Percentiles rank a stretch among this genome's conserved stretches.
Conservation (phyloP, 2,329 filamentous ascomycete genomes). For the Raffaelea deltoideospora region DNA sequence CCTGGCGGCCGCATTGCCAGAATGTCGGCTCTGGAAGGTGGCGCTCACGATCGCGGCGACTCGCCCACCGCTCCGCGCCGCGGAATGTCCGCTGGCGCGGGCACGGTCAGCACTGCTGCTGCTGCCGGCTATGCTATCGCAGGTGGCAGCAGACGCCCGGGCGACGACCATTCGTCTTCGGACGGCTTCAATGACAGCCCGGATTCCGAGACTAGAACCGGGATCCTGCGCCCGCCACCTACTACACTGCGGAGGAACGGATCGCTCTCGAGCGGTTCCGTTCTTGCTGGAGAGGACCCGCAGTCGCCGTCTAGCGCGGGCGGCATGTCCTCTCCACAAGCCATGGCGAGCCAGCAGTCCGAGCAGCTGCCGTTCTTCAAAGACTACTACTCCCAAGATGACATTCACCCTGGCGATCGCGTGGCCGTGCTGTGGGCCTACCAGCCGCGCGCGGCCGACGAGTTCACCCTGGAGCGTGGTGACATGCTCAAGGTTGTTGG, state of each 20-base stretch:
- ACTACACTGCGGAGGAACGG: constrained; percentile 55
- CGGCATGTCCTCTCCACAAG: constrained; percentile 72
- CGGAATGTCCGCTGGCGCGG: constrained; percentile 21
- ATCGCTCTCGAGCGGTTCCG: constrained; percentile 78
- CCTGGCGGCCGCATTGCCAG: constrained; percentile 82
- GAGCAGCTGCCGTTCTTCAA: constrained; percentile 95
- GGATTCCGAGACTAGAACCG: constrained; percentile 44
- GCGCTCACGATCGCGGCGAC: constrained; percentile 37
- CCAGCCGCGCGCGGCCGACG: constrained; percentile 81
- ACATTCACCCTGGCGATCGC: constrained; percentile 81
- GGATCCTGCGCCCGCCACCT: constrained; percentile 42
- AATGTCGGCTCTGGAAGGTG: constrained; percentile 89
- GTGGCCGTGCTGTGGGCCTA: constrained; percentile 95
- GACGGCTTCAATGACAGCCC: constrained; percentile 60
- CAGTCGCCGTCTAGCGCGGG: constrained; percentile 60
- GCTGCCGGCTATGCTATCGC: constrained; percentile 31
- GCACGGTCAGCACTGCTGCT: constrained; percentile 24
- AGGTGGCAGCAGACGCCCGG: constrained; percentile 27
- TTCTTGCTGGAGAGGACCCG: constrained; percentile 53
- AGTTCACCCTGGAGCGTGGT: constrained; percentile 83
- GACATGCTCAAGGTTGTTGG: constrained; percentile 98
- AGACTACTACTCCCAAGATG: constrained; percentile 95
- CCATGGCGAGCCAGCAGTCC: constrained; percentile 74
- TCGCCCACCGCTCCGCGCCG: constrained; percentile 38
- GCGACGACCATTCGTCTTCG: constrained; percentile 49